A percentile compares a stretch with the other conserved stretches of the same genome.
Evolutionary conservation across 2,329 filamentous ascomycete genomes (phyloP).

Genomic region (Magnaporthales sp.): DNA sequence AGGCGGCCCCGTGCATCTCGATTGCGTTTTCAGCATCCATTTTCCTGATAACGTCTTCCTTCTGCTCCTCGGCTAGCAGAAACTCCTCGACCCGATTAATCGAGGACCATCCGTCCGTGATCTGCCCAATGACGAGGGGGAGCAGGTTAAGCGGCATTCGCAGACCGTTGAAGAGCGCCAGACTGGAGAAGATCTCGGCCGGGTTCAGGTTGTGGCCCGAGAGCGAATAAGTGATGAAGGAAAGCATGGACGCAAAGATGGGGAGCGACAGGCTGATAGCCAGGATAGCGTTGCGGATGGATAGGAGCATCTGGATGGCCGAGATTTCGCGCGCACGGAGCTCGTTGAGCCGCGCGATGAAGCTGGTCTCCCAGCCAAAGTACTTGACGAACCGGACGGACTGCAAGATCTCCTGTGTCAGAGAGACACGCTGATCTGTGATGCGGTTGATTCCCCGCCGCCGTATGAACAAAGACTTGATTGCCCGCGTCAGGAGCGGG

Average conservation of each 20-base stretch:
- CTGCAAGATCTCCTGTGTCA: slow-evolving; percentile 87
- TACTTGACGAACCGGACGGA: slow-evolving; percentile 93
- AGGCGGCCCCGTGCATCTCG: slow-evolving; percentile 62
- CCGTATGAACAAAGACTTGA: slow-evolving; percentile 66
- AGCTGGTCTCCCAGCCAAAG: slow-evolving; percentile 90
- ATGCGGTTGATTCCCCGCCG: slow-evolving; percentile 82
- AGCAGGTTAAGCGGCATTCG: slow-evolving; percentile 84
- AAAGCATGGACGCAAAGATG: slow-evolving; percentile 89
- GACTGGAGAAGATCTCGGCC: slow-evolving; percentile 80
- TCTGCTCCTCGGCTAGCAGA: slow-evolving; percentile 73
- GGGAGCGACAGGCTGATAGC: slow-evolving; percentile 79
- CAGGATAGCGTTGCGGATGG: slow-evolving; percentile 78
- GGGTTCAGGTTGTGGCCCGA: slow-evolving; percentile 61
- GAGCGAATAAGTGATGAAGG: slow-evolving; percentile 76
- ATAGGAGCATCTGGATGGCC: slow-evolving; percentile 74
- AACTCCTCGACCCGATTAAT: slow-evolving; percentile 82
- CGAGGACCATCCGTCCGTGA: slow-evolving; percentile 83
- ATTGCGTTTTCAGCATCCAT: slow-evolving; percentile 59
- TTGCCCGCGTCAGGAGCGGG: slow-evolving; percentile 67
- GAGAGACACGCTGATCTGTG: slow-evolving; percentile 81
- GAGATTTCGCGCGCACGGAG: slow-evolving; percentile 71
- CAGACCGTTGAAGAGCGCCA: slow-evolving; percentile 87
- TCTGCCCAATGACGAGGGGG: slow-evolving; percentile 79
- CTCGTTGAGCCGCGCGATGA: slow-evolving; percentile 65
- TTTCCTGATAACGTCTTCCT: slow-evolving; percentile 55